phyloP scores from a whole-genome alignment of 1,139 yeast genomes.

The Yamadazyma atlantica region DNA sequence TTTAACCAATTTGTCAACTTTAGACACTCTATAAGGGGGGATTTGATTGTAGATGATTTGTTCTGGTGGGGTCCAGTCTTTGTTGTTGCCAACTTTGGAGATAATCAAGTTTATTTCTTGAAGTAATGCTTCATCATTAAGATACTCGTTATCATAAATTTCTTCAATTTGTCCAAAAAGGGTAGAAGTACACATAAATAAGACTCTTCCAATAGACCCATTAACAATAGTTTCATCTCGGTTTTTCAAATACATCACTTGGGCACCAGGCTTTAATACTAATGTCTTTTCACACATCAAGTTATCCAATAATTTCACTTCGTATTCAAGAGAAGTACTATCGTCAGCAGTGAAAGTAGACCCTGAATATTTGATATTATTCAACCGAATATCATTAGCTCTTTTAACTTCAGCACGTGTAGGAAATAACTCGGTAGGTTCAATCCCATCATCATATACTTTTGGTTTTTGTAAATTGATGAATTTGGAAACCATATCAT shows the following conservation, averaged over 20 bases:
- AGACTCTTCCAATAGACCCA: conserved; percentile 55
- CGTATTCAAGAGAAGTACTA: conserved; percentile 20
- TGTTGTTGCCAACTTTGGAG: conserved; percentile 23
- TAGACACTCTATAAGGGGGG: conserved; percentile 26
- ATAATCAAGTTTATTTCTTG: conserved; percentile 29
- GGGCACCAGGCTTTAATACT: conserved; percentile 56
- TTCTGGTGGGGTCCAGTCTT: conserved; percentile 42
- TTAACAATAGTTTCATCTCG: conserved; percentile 48
- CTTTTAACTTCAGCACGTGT: conserved; percentile 70
- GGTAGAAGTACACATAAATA: conserved; percentile 57
- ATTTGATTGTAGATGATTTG: conserved; percentile 30
- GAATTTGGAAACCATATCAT: conserved; percentile 45
- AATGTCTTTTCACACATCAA: conserved; percentile 48
- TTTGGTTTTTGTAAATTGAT: conserved; percentile 51
- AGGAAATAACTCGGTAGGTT: conserved; percentile 79
- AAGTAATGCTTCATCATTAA: conserved; percentile 16
- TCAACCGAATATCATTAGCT: conserved; percentile 61
- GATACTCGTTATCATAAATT: conserved; percentile 23
- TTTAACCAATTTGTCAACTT: conserved; percentile 28
- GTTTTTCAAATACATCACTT: conserved; percentile 57
- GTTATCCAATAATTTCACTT: conserved; percentile 35
- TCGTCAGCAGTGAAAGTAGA: conserved; percentile 58
- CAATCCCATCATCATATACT: conserved; percentile 66
- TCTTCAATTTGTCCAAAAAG: conserved; percentile 30
- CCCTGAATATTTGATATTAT: conserved; percentile 27